Evolutionary conservation across 1,284 basidiomycete genomes (phyloP).

Genomic region (Gastroboletus turbinatus): DNA sequence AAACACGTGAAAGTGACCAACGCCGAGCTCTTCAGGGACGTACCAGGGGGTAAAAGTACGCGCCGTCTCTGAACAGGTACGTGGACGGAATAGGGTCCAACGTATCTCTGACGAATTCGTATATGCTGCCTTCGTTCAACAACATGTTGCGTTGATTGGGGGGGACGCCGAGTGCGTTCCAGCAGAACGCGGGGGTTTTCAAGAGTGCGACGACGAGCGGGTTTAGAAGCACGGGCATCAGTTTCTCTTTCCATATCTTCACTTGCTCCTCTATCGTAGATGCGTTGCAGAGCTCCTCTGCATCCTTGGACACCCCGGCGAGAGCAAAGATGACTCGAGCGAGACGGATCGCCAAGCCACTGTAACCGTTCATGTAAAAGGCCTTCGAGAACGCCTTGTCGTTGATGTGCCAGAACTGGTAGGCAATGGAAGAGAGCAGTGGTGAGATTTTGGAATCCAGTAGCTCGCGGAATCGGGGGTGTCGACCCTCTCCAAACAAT

Average conservation of each 20-base stretch:
- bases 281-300: conserved; percentile 57
- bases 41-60: conserved; percentile 70
- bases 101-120: conserved; percentile 61
- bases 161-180: conserved; percentile 83
- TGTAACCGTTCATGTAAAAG: conserved; percentile 79
- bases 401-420: conserved; percentile 79
- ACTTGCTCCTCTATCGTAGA: conserved; percentile 61
- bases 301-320: conserved; percentile 58
- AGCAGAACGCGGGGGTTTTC: conserved; percentile 69
- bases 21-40: conserved; percentile 9
- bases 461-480: conserved; percentile 61
- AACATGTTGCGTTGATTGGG: conserved; percentile 74
- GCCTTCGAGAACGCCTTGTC: conserved; percentile 59
- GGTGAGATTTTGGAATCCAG: conserved; percentile 72
- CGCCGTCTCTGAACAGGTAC: conserved; percentile 53
- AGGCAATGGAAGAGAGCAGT: conserved; percentile 70
- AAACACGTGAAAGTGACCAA: neutral
- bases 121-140: conserved; percentile 60
- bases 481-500: conserved; percentile 71
- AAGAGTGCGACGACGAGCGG: conserved; percentile 63
- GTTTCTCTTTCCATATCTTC: conserved; percentile 59
- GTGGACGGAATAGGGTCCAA: conserved; percentile 61
- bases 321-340: conserved; percentile 62
- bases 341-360: conserved; percentile 68
- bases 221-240: conserved; percentile 70